phyloP scores from a whole-genome alignment of 495 filamentous ascomycete genomes.

The Xylaria grammica region DNA sequence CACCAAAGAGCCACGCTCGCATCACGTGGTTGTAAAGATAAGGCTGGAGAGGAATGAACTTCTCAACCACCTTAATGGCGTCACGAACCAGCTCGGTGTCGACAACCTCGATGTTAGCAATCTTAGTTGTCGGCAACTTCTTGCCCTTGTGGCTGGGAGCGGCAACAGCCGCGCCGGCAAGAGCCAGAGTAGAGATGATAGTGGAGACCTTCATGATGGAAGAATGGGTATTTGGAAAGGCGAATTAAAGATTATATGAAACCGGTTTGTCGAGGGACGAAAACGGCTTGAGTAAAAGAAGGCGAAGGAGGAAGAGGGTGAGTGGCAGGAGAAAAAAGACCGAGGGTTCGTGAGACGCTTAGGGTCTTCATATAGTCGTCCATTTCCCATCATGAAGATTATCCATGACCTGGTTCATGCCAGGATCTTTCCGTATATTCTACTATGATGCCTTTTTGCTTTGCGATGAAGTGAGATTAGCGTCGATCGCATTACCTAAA shows the following conservation, averaged over 20 bases:
- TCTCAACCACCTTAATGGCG: slow-evolving; percentile 18
- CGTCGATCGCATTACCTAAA: too few relatives aligned
- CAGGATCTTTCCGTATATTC: not conserved
- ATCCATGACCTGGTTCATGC: not conserved
- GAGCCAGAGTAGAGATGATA: slow-evolving; percentile 18
- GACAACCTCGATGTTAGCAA: slow-evolving; percentile 24
- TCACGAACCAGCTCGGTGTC: slow-evolving; percentile 19
- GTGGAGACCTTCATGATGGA: slow-evolving; percentile 20
- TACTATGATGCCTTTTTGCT: too few relatives aligned
- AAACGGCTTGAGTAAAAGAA: not conserved
- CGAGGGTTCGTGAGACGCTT: not conserved
- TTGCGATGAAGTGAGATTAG: too few relatives aligned
- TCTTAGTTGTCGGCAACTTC: slow-evolving; percentile 19
- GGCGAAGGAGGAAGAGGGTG: not conserved
- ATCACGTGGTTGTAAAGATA: slow-evolving; percentile 38
- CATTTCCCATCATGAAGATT: not conserved
- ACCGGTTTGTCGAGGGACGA: not conserved
- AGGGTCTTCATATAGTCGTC: slow-evolving; percentile 11
- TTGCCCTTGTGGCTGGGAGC: slow-evolving; percentile 13
- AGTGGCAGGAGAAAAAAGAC: not conserved
- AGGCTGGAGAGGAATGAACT: slow-evolving; percentile 25
- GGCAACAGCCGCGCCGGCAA: slow-evolving; percentile 17
- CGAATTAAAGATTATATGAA: not conserved
- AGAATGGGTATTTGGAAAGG: not conserved
- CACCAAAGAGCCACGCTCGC: slow-evolving; percentile 38